A percentile compares a stretch with the other conserved stretches of the same genome.
These are phyloP conservation scores for Eucalyptus sideroxylon DNA, from an alignment of 345 rosid species.

Conservation along the genomic window DNA sequence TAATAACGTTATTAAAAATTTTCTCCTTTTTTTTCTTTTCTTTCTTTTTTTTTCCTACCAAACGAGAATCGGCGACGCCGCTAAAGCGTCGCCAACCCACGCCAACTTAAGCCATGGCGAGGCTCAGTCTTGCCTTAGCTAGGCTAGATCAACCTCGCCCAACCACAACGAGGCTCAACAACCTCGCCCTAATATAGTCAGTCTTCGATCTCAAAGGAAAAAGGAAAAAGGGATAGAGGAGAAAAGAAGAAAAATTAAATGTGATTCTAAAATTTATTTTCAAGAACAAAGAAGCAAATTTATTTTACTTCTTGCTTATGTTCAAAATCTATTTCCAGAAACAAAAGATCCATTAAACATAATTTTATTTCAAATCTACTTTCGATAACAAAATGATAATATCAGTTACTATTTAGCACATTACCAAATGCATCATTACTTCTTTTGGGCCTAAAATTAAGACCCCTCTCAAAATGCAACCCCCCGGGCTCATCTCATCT, in stretches of 20 bases:
- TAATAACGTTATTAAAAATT: background rate
- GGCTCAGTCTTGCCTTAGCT: too few species aligned
- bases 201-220: rapidly evolving
- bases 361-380: too few species aligned
- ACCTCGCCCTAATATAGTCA: rapidly evolving
- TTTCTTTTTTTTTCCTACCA: too few species aligned
- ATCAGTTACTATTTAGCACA: rapidly evolving
- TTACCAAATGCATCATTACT: too few species aligned
- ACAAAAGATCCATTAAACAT: too few species aligned
- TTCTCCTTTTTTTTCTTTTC: rapidly evolving
- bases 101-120: rapidly evolving
- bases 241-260: too few species aligned
- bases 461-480: background rate
- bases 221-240: too few species aligned
- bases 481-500: background rate
- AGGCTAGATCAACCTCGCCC: too few species aligned
- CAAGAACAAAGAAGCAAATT: rapidly evolving
- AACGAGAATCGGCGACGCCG: rapidly evolving
- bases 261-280: too few species aligned
- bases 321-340: rapidly evolving
- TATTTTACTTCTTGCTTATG: rapidly evolving
- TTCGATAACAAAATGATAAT: rapidly evolving
- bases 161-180: rapidly evolving
- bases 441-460: background rate
- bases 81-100: rapidly evolving